Evolutionary conservation across 768 basidiomycete species (phyloP).

Genomic region (Nevesoporus exiguus): DNA sequence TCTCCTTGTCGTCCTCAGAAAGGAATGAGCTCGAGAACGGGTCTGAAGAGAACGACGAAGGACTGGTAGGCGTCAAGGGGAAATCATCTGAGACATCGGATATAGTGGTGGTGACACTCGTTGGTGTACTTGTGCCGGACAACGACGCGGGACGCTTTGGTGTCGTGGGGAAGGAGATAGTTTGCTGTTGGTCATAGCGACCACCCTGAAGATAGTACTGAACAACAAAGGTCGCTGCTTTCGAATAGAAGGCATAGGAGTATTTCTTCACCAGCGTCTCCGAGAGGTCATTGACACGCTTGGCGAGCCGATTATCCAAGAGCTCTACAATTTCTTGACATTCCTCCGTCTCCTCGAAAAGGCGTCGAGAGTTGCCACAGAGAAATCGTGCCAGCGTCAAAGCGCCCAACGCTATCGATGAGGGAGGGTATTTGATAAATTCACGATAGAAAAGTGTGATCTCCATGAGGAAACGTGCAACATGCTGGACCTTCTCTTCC

Average conservation of each 20-base stretch:
- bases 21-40: conserved; percentile 57
- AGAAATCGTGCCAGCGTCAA: conserved; percentile 86
- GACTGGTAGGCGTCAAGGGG: conserved; percentile 78
- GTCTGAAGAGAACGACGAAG: conserved; percentile 41
- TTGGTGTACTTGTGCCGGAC: conserved; percentile 66
- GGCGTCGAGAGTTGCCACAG: conserved; percentile 72
- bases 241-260: conserved; percentile 94
- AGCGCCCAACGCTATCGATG: conserved; percentile 85
- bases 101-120: conserved; percentile 66
- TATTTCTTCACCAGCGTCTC: conserved; percentile 98
- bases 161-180: conserved; percentile 60
- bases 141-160: conserved; percentile 37
- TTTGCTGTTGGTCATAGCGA: conserved; percentile 54
- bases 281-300: conserved; percentile 88
- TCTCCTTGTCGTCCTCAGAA: conserved; percentile 79
- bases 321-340: conserved; percentile 80
- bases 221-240: conserved; percentile 89
- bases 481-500: conserved; percentile 88
- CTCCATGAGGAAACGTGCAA: conserved; percentile 98
- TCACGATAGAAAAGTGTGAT: conserved; percentile 98
- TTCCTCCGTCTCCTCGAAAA: conserved; percentile 83
- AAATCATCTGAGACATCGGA: conserved; percentile 82
- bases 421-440: conserved; percentile 82
- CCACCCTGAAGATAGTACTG: conserved; percentile 92
- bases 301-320: conserved; percentile 82